Evolutionary conservation across 129 eudicot species (phyloP).

Genomic region (Chrysanthemum lavandulifolium): DNA sequence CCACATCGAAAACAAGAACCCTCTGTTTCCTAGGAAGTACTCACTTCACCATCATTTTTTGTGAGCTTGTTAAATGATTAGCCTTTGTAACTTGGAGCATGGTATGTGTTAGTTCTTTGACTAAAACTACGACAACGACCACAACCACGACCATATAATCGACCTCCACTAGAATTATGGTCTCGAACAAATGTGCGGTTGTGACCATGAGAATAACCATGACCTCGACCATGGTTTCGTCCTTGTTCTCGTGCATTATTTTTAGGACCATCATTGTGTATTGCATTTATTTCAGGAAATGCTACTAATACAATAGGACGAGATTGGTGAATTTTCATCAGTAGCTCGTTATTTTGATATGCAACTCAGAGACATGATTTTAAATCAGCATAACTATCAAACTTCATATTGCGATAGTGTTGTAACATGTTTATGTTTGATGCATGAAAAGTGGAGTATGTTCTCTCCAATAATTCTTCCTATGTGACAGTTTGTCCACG

Average conservation of each 20-base stretch:
- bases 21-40: too few species aligned
- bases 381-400: background rate
- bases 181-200: too few species aligned
- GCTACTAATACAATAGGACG: background rate
- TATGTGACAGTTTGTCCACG: background rate
- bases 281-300: conserved; percentile 2
- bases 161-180: too few species aligned
- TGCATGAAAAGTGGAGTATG: background rate
- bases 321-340: background rate
- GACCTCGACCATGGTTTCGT: background rate
- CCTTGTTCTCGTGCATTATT: background rate
- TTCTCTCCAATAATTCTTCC: background rate
- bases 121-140: too few species aligned
- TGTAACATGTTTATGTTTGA: background rate
- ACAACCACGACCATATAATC: too few species aligned
- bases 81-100: too few species aligned
- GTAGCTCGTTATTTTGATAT: background rate
- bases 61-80: too few species aligned
- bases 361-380: background rate
- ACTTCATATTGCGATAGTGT: background rate
- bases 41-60: too few species aligned
- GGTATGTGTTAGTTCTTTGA: too few species aligned
- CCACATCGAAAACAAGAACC: too few species aligned
- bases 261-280: background rate
- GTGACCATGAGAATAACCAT: too few species aligned